Evolutionary conservation across 768 basidiomycete genomes (phyloP).

Genomic region (Tricholoma hemisulphureum): DNA sequence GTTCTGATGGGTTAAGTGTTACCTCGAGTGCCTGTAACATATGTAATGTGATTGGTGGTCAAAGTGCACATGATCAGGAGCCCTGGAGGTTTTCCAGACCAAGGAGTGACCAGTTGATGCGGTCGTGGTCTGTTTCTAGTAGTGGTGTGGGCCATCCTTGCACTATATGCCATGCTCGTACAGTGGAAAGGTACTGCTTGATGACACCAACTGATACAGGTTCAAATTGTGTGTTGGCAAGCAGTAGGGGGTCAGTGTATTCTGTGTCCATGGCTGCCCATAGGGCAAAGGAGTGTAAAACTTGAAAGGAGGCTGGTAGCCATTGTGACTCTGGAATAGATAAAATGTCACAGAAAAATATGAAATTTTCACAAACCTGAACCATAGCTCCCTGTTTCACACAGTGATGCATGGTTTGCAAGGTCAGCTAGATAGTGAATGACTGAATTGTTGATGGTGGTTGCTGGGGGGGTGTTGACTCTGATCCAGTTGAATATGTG

Average conservation of each 20-base stretch:
- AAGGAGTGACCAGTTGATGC: conserved; percentile 6
- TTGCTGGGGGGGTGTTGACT: too few species aligned
- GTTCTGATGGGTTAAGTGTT: not conserved
- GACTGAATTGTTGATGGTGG: too few species aligned
- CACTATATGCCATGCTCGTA: conserved; percentile 9
- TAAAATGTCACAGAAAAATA: too few species aligned
- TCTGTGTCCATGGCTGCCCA: too few species aligned
- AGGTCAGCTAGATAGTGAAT: not conserved
- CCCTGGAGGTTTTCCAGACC: conserved; percentile 8
- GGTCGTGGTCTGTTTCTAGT: not conserved
- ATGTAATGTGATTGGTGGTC: conserved; percentile 5
- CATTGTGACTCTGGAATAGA: not conserved
- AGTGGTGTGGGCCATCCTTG: too few species aligned
- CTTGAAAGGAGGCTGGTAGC: not conserved
- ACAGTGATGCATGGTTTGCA: not conserved
- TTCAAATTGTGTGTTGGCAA: conserved; percentile 1
- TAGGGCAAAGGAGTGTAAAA: conserved; percentile 4
- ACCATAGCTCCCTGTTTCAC: too few species aligned
- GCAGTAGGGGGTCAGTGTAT: not conserved
- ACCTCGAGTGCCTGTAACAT: conserved; percentile 5
- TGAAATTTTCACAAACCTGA: too few species aligned
- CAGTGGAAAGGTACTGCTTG: conserved; percentile 6
- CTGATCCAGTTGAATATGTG: too few species aligned
- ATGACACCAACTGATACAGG: not conserved
- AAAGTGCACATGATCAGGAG: not conserved